Percentiles rank a stretch among this genome's conserved stretches.
phyloP scores from a whole-genome alignment of 1,284 basidiomycete genomes.

The Trametes sp. region DNA sequence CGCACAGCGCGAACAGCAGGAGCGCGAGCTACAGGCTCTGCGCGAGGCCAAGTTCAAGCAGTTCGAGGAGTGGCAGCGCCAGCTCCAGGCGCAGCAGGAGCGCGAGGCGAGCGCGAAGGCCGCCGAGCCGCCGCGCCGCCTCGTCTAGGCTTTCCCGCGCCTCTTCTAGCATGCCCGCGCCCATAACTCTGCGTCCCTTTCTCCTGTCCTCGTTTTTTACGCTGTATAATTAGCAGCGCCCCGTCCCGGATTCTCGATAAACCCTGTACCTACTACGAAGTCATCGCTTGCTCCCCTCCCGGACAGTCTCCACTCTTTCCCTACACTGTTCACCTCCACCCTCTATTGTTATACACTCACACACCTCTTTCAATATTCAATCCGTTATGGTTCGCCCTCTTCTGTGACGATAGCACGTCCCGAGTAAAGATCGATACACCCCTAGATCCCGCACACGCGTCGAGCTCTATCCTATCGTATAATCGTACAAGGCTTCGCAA shows the following conservation, averaged over 20 bases:
- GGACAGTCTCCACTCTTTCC: neutral
- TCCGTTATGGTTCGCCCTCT: neutral
- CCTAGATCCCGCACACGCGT: too few species aligned
- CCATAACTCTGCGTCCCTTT: too few species aligned
- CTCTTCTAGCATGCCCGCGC: neutral
- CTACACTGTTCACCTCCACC: neutral
- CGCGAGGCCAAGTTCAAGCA: constrained; percentile 46
- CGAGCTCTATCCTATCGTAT: too few species aligned
- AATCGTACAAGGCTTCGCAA: too few species aligned
- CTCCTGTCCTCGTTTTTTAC: too few species aligned
- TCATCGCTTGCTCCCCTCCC: too few species aligned
- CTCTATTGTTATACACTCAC: neutral
- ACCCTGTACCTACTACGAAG: too few species aligned
- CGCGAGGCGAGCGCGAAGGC: constrained; percentile 22
- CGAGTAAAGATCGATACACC: too few species aligned
- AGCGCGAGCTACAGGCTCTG: constrained; percentile 43
- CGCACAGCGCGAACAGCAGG: constrained; percentile 57
- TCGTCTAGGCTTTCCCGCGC: constrained; percentile 22
- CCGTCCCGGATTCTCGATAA: too few species aligned
- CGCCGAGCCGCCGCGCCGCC: constrained; percentile 25
- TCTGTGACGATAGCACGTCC: too few species aligned
- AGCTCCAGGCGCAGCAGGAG: constrained; percentile 26
- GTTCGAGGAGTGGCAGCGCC: constrained; percentile 45
- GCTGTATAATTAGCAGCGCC: neutral
- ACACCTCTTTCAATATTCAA: neutral